These are phyloP conservation scores for Russula brevipes DNA, from an alignment of 768 basidiomycete genomes.

Conservation along the genomic window DNA sequence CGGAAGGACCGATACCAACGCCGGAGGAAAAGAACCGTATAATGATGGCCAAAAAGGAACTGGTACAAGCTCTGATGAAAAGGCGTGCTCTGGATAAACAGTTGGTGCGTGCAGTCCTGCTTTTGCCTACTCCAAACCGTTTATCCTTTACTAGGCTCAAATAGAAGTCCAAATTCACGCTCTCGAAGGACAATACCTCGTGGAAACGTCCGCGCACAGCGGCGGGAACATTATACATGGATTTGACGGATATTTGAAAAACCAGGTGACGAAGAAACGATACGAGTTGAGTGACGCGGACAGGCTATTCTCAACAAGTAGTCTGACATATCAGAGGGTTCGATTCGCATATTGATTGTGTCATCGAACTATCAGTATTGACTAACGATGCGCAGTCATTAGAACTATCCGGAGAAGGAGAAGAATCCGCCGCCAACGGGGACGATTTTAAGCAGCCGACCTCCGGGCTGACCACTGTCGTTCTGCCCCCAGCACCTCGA, in stretches of 20 bases:
- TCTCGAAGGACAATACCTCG: slow-evolving; percentile 68
- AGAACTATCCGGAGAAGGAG: slow-evolving; percentile 68
- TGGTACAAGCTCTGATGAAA: slow-evolving; percentile 66
- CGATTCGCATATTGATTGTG: slow-evolving; percentile 4
- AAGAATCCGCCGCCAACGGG: slow-evolving; percentile 52
- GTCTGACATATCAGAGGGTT: slow-evolving; percentile 71
- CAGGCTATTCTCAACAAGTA: slow-evolving; percentile 78
- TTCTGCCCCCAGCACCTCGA: slow-evolving; percentile 67
- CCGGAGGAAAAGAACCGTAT: slow-evolving; percentile 69
- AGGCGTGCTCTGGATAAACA: slow-evolving; percentile 74
- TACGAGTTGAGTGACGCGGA: slow-evolving; percentile 75
- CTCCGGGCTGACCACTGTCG: slow-evolving; percentile 69
- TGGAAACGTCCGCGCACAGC: slow-evolving; percentile 68
- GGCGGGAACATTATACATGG: slow-evolving; percentile 87
- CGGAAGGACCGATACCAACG: slow-evolving; percentile 39
- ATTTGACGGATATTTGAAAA: slow-evolving; percentile 83
- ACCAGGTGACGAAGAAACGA: slow-evolving; percentile 62
- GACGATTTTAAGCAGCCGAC: slow-evolving; percentile 70
- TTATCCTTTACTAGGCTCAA: slow-evolving; percentile 49
- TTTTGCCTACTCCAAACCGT: background rate
- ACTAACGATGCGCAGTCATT: slow-evolving; percentile 51
- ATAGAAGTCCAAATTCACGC: slow-evolving; percentile 76
- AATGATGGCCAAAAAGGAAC: slow-evolving; percentile 68
- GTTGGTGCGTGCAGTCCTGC: slow-evolving; percentile 45
- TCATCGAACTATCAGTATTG: slow-evolving; percentile 2